Base-by-base conservation (phyloP, 179 eudicot genomes). In the Drosera spatulata region DNA sequence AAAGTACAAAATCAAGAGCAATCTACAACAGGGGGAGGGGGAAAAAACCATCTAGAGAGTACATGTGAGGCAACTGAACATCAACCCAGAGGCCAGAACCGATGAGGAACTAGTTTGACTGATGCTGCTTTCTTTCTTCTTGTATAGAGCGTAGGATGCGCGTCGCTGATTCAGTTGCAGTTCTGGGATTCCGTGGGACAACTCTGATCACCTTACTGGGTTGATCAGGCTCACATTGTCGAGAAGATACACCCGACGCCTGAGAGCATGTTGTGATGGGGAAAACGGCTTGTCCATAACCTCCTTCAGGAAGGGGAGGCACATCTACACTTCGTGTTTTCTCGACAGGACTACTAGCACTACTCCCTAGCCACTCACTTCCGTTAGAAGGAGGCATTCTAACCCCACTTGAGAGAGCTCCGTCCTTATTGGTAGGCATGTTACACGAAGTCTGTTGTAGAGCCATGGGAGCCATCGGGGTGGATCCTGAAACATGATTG, bases 61-160 rank as follows among this genome's bases (percentile, higher is more conserved):
- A 22, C 33, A 22, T 22, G 33, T 22, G 33, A 22, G 33, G 33
- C 33, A 22, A 22, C 33, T 22, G 33, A 22, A 22, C 33, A 22
- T 22, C 33, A 22, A 22, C 33, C 33, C 33, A 22, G 33, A 22
- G 33, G 33, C 33, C 33, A 22, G 33, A 22, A 22, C 33, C 1
- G 33, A 22, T 1, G 33, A 50, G 49, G 67, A 51, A 61, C 72
- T 76, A 70, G 22, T 53, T 50, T 12, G 65, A 80, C 7, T 82
- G 81, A n/a, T 72, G 48, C 62, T 75, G 82, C 58, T 72, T 78
- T 62, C 98, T 88, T 64, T 84, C 96, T 68, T 82, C 86, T 67
- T 91, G 96, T 75, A 91, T 91, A 39, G 95, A 85, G 72, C 58
- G 87, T 73, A 91, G 82, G 39, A 91, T 85, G 41, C 98, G 81